Percentiles rank a stretch among this genome's conserved stretches.
phyloP scores from a whole-genome alignment of 768 basidiomycete genomes.

The Amanita muscaria region DNA sequence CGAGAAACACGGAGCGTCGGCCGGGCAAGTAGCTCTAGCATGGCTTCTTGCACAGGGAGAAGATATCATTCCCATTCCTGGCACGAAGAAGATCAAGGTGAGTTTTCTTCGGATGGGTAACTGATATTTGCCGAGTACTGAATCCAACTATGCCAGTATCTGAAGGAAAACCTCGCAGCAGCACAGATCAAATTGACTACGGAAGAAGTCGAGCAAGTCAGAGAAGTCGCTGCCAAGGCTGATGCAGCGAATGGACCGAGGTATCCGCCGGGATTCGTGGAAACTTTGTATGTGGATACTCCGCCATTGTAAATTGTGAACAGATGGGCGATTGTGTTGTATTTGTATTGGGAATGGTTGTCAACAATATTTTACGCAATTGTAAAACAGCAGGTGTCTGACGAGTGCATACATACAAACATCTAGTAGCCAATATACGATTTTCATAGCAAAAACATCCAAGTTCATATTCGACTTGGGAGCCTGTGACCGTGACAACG shows the following conservation, averaged over 20 bases:
- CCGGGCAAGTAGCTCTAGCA: conserved; percentile 39
- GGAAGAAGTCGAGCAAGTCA: conserved; percentile 29
- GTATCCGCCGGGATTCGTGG: conserved; percentile 23
- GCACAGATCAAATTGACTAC: conserved; percentile 23
- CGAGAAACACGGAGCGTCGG: conserved; percentile 29
- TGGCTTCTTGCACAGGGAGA: too few species aligned
- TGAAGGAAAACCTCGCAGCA: conserved; percentile 37
- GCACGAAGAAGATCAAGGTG: conserved; percentile 33
- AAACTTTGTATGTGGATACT: conserved; percentile 26
- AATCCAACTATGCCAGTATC: conserved; percentile 17
- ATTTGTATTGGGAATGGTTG: too few species aligned
- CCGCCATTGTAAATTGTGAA: too few species aligned
- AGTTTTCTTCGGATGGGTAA: background rate
- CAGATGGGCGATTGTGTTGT: too few species aligned
- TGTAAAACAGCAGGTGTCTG: too few species aligned
- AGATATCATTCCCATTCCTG: conserved; percentile 41
- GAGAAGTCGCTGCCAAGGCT: conserved; percentile 26
- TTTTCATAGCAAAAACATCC: too few species aligned
- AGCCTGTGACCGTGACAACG: too few species aligned
- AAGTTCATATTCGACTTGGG: too few species aligned
- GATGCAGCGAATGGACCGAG: conserved; percentile 22
- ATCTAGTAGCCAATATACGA: too few species aligned
- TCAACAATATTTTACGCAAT: too few species aligned
- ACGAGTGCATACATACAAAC: too few species aligned
- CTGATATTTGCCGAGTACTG: background rate